Evolutionary conservation across 2,329 filamentous ascomycete species (phyloP).

Genomic region (Neopestalotiopsis clavispora): DNA sequence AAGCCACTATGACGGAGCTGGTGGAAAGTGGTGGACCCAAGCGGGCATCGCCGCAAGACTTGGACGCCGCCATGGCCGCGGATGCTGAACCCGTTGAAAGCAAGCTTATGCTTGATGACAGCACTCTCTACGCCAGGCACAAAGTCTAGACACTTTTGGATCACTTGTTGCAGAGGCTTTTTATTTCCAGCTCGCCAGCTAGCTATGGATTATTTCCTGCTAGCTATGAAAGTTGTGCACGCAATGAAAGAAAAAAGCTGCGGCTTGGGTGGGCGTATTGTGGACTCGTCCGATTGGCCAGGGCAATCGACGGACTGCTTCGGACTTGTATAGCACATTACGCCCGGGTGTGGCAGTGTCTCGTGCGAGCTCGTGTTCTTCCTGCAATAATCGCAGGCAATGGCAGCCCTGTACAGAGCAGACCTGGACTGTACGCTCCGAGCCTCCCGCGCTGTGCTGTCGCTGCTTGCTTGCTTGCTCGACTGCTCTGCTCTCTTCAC

Average conservation of each 20-base stretch:
- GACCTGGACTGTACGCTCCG: neutral
- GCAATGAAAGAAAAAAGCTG: neutral
- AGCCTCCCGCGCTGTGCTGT: neutral
- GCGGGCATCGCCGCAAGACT: constrained; percentile 5
- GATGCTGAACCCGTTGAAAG: constrained; percentile 1
- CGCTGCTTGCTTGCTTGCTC: neutral
- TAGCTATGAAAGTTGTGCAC: neutral
- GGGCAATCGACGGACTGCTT: neutral
- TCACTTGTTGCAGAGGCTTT: neutral
- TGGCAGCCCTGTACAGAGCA: neutral
- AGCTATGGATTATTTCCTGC: neutral
- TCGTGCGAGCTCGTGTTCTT: constrained; percentile 12
- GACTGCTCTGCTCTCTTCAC: neutral
- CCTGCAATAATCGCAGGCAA: constrained; percentile 6
- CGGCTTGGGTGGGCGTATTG: neutral
- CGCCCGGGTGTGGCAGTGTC: constrained; percentile 11
- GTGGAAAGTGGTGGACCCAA: neutral
- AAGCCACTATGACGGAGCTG: constrained; percentile 14
- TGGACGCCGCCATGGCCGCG: neutral
- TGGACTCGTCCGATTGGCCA: constrained; percentile 5
- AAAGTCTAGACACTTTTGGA: neutral
- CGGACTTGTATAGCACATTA: neutral
- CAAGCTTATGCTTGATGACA: neutral
- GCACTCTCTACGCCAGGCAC: neutral
- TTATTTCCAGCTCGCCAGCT: neutral